phyloP scores from a whole-genome alignment of 2,329 filamentous ascomycete genomes.

The Neonectria neomacrospora region DNA sequence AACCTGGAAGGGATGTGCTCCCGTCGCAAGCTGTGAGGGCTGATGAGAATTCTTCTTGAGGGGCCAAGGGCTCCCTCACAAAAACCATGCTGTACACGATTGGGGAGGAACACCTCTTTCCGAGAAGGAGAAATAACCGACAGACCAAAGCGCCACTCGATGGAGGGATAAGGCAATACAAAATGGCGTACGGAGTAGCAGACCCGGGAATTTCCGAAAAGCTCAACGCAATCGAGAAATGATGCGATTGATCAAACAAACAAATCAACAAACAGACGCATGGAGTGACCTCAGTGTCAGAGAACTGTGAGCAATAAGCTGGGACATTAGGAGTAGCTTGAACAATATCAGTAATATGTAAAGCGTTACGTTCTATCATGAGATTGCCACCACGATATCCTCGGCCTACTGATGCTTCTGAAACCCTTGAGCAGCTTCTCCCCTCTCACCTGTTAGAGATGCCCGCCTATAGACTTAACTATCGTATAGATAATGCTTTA shows the following conservation, averaged over 20 bases:
- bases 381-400: neutral
- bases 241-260: too few species aligned
- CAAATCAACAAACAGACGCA: neutral
- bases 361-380: neutral
- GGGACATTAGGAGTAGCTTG: neutral
- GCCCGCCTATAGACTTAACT: neutral
- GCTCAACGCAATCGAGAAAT: slow-evolving; percentile 23
- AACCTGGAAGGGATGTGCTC: slow-evolving; percentile 27
- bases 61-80: slow-evolving; percentile 27
- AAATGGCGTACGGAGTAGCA: slow-evolving; percentile 4
- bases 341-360: neutral
- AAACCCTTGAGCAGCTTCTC: neutral
- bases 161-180: slow-evolving; percentile 16
- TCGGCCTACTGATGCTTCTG: neutral
- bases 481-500: neutral
- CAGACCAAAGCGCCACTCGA: slow-evolving; percentile 20
- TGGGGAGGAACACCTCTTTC: slow-evolving; percentile 29
- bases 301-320: neutral
- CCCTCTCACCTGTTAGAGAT: neutral
- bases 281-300: neutral
- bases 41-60: slow-evolving; percentile 25
- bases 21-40: slow-evolving; percentile 30
- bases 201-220: slow-evolving; percentile 26
- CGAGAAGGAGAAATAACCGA: slow-evolving; percentile 18
- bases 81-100: slow-evolving; percentile 30